A percentile compares a stretch with the other conserved stretches of the same genome.
Conservation (phyloP, 129 eudicot genomes). For the Flaveria linearis region DNA sequence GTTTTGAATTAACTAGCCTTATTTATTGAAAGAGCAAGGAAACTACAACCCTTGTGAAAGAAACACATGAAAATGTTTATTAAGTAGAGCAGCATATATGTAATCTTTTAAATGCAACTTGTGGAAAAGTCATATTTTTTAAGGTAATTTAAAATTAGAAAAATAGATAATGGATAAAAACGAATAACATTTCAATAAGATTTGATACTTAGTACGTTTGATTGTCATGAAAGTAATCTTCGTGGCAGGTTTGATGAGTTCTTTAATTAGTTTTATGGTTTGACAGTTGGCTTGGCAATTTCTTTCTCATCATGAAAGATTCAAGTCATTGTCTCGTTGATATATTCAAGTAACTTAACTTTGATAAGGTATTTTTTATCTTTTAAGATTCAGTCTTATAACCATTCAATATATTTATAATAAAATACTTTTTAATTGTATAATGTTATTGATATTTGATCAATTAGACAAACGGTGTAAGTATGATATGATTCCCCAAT, state of each 20-base stretch:
- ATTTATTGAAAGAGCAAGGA: too few species aligned
- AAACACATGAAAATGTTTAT: not conserved
- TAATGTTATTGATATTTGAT: too few species aligned
- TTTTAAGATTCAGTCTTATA: not conserved
- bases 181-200: not conserved
- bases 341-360: not conserved
- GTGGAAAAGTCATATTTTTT: not conserved
- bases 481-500: too few species aligned
- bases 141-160: not conserved
- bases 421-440: too few species aligned
- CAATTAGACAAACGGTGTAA: too few species aligned
- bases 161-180: not conserved
- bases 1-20: too few species aligned
- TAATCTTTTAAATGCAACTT: not conserved
- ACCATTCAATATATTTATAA: not conserved
- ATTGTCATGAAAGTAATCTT: conserved; percentile 20
- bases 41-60: too few species aligned
- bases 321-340: conserved; percentile 11
- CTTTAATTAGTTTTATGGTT: conserved; percentile 18
- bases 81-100: not conserved
- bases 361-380: not conserved
- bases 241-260: conserved; percentile 16
- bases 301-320: conserved; percentile 16
- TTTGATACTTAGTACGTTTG: conserved; percentile 3
- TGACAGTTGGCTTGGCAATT: conserved; percentile 19